Evolutionary conservation across 164 flowering plant species (phyloP), one percentile per base, ranked within the genome.

Genomic region (Piper longum): DNA sequence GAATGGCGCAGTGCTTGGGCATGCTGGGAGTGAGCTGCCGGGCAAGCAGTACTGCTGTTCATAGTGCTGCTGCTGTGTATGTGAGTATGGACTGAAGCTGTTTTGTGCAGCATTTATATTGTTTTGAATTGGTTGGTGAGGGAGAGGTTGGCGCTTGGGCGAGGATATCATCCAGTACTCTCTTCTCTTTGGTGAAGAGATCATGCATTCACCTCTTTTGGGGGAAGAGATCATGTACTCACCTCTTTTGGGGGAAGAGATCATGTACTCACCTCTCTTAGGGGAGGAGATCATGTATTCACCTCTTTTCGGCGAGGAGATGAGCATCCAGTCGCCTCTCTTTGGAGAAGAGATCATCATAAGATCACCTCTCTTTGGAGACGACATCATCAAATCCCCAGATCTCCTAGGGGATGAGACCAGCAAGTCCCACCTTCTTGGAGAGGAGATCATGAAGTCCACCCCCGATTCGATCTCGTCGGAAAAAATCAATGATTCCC

Each of bases 281-380:
- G 73, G 91, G 16, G 91, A 85, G 4, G 73, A 77, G 43, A 84
- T 74, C 87, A 86, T 86, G 76, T 80, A 84, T 43, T 86, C 89
- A 41, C 80, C 59, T 5, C 52, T 48, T 9, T 39, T 76, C 41
- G 74, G 81, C 0, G 91, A 87, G 12, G 91, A 85, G 4, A 71
- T 74, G 36, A 26, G 1, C 88, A 86, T 86, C 77, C 43, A 57
- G 72, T 11, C 71, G 60, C 42, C 64, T 56, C 76, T 76, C 55
- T 75, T 82, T 0, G 89, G 73, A 3, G 73, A 70, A 18, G 62
- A 61, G 44, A 62, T 61, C 69, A 66, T 70, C 36, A 26, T 26
- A 76, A 45, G 51, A 67, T 13, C 72, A 43, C 55, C 63, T 55
- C 80, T 74, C 59, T 76, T 83, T 0, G 91, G 91, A 13, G 91